Percentiles rank a stretch among this genome's conserved stretches.
These are phyloP conservation scores for Pyricularia grisea DNA, from an alignment of 2,329 filamentous ascomycete species.

Conservation along the genomic window DNA sequence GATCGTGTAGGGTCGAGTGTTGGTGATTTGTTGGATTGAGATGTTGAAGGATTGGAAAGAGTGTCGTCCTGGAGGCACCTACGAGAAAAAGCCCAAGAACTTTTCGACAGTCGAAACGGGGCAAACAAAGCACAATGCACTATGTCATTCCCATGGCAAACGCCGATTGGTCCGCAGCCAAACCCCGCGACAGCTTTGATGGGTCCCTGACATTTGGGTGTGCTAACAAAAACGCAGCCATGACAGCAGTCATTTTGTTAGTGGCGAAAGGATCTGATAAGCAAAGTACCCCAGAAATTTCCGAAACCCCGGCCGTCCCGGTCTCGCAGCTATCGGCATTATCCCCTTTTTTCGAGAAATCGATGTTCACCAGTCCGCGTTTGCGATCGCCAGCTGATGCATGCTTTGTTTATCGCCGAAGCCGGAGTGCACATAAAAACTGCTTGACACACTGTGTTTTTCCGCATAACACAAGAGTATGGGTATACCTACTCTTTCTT, in stretches of 20 bases:
- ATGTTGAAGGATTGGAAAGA: neutral
- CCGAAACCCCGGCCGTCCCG: neutral
- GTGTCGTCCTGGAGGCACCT: neutral
- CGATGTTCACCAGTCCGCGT: neutral
- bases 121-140: slow-evolving; percentile 3
- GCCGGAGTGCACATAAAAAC: neutral
- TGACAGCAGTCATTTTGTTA: neutral
- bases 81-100: neutral
- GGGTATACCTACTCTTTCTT: too few relatives aligned
- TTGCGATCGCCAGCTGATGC: neutral
- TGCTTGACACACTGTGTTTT: neutral
- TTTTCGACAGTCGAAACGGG: slow-evolving; percentile 1
- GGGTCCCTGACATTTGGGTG: neutral
- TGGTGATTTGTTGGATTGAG: neutral
- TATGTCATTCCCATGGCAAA: slow-evolving; percentile 4
- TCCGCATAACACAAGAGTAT: too few relatives aligned
- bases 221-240: neutral
- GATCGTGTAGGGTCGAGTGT: neutral
- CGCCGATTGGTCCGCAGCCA: slow-evolving; percentile 2
- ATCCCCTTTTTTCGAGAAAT: neutral
- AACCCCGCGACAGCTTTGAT: neutral
- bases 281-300: neutral
- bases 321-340: neutral
- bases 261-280: slow-evolving; percentile 1
- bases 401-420: neutral